phyloP scores from a whole-genome alignment of 2,329 filamentous ascomycete genomes.

The Raffaelea ambrosiae region DNA sequence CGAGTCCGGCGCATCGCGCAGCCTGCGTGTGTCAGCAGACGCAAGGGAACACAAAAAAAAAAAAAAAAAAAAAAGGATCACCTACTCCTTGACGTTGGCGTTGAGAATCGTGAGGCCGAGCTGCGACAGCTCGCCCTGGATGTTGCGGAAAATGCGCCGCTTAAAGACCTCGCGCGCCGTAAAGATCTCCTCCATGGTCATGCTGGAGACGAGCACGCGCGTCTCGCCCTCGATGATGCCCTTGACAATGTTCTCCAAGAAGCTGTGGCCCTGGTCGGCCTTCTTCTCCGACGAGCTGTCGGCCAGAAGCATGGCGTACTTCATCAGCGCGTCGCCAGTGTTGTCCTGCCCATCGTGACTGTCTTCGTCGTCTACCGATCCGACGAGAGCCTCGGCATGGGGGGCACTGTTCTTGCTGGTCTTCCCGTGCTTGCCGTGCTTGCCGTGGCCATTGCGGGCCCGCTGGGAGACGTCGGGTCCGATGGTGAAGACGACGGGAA shows the following conservation, averaged over 20 bases:
- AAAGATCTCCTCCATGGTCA: slow-evolving; percentile 85
- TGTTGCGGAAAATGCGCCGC: slow-evolving; percentile 63
- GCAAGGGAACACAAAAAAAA: not conserved
- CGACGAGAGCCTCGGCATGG: too few relatives aligned
- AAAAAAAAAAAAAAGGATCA: not conserved
- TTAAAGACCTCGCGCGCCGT: slow-evolving; percentile 32
- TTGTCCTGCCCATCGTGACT: not conserved
- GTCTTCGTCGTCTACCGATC: too few relatives aligned
- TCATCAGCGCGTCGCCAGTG: slow-evolving; percentile 46
- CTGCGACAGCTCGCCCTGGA: slow-evolving; percentile 70
- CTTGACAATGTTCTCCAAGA: slow-evolving; percentile 79
- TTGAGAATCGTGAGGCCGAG: slow-evolving; percentile 66
- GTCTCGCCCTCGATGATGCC: slow-evolving; percentile 88
- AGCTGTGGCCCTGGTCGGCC: slow-evolving; percentile 33
- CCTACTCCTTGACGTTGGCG: slow-evolving; percentile 66
- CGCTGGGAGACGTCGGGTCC: slow-evolving; percentile 64
- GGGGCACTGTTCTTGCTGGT: too few relatives aligned
- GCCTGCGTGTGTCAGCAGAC: slow-evolving; percentile 14
- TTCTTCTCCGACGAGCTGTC: slow-evolving; percentile 37
- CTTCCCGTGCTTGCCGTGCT: slow-evolving; percentile 28
- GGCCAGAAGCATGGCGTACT: slow-evolving; percentile 74
- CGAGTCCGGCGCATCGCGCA: slow-evolving; percentile 74
- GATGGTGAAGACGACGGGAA: slow-evolving; percentile 80
- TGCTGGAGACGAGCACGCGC: slow-evolving; percentile 70
- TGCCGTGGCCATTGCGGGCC: too few relatives aligned